Conservation (phyloP, 306 rosid species). For the Sicyos baderoa region DNA sequence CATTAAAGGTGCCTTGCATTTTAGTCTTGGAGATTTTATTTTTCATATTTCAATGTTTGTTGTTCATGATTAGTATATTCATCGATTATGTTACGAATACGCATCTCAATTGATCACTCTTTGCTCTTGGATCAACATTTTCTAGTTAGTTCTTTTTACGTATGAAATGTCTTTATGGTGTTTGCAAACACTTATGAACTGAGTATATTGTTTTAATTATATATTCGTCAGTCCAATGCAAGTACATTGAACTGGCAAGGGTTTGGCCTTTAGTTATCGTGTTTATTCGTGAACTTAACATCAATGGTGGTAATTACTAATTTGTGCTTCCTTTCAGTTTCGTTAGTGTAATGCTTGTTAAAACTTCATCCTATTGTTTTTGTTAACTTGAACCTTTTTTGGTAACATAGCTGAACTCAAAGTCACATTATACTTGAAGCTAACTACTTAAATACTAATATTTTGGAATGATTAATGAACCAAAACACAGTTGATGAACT, state of each 20-base stretch:
- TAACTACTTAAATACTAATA: not conserved
- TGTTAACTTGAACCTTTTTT: not conserved
- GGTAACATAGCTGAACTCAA: not conserved
- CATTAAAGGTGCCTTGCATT: constrained; percentile 33
- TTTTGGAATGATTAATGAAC: not conserved
- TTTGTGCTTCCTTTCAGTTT: not conserved
- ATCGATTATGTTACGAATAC: not conserved
- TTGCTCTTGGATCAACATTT: not conserved
- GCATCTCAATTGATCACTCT: not conserved
- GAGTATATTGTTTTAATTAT: not conserved
- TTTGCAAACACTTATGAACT: not conserved
- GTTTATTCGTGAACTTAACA: not conserved
- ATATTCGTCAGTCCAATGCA: not conserved
- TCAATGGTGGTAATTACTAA: not conserved
- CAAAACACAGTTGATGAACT: not conserved
- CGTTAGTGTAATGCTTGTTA: not conserved
- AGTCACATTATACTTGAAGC: not conserved
- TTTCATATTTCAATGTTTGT: not conserved
- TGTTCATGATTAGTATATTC: not conserved
- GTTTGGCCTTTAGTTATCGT: not conserved
- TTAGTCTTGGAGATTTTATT: not conserved
- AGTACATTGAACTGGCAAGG: not conserved
- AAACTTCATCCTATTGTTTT: constrained; percentile 3
- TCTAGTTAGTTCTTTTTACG: not conserved
- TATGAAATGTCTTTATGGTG: not conserved